These are phyloP conservation scores for Leccinum imitatum DNA, from an alignment of 768 basidiomycete genomes.

Conservation along the genomic window DNA sequence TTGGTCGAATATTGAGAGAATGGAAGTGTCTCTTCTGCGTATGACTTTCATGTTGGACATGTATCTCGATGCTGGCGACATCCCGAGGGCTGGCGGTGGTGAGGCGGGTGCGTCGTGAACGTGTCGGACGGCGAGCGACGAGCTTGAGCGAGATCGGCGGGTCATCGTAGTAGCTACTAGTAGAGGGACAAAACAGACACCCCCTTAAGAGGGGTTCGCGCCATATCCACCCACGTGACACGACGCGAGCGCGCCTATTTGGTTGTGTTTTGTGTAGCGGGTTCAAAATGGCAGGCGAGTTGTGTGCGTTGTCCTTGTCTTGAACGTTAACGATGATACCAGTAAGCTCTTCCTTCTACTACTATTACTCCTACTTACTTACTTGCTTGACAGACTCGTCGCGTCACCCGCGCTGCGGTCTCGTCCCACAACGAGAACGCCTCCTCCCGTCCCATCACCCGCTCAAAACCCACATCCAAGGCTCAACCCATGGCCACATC, in stretches of 20 bases:
- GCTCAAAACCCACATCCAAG: slow-evolving; percentile 55
- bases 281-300: slow-evolving; percentile 37
- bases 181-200: neutral
- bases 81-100: slow-evolving; percentile 36
- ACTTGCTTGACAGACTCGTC: slow-evolving; percentile 50
- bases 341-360: slow-evolving; percentile 29
- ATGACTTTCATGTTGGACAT: slow-evolving; percentile 79
- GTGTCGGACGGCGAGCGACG: slow-evolving; percentile 23
- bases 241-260: slow-evolving; percentile 40
- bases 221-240: slow-evolving; percentile 30
- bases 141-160: slow-evolving; percentile 32
- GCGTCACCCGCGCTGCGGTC: slow-evolving; percentile 58
- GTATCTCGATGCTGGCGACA: slow-evolving; percentile 68
- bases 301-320: slow-evolving; percentile 26
- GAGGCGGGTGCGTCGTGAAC: slow-evolving; percentile 3
- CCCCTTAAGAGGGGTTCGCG: slow-evolving; percentile 20
- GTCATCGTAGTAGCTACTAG: neutral
- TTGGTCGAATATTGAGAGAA: slow-evolving; percentile 79
- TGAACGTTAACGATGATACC: slow-evolving; percentile 44
- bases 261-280: slow-evolving; percentile 35
- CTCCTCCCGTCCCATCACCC: slow-evolving; percentile 60
- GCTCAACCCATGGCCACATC: slow-evolving; percentile 35
- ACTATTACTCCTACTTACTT: neutral
- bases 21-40: slow-evolving; percentile 74
- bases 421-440: slow-evolving; percentile 65